A percentile compares a stretch with the other conserved stretches of the same genome.
phyloP scores from a whole-genome alignment of 768 basidiomycete genomes.

The Boletus rubroflammeus region DNA sequence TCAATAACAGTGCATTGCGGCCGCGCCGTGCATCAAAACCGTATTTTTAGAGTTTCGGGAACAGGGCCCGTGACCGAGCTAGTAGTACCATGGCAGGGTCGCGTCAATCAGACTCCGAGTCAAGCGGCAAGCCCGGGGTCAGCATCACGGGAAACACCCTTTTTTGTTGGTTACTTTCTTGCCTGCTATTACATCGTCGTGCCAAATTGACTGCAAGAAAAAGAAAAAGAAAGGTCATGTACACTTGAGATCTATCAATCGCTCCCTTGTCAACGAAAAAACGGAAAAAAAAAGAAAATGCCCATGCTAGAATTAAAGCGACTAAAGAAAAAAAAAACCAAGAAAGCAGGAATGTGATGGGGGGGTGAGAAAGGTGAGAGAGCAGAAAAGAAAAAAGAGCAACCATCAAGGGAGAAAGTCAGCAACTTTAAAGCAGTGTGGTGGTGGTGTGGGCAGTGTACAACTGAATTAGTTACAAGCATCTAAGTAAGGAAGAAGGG shows the following conservation, averaged over 20 bases:
- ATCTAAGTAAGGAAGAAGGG: neutral
- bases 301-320: neutral
- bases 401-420: neutral
- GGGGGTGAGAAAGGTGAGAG: neutral
- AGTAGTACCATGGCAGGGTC: too few species aligned
- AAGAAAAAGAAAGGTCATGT: neutral
- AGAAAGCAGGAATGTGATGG: neutral
- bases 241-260: neutral
- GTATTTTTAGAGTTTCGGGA: too few species aligned
- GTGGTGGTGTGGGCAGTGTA: neutral
- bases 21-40: too few species aligned
- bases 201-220: neutral
- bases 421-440: neutral
- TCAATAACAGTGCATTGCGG: too few species aligned
- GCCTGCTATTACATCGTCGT: neutral
- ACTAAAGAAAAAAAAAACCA: neutral
- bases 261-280: neutral
- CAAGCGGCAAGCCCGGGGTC: too few species aligned
- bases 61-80: too few species aligned
- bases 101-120: too few species aligned
- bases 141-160: neutral
- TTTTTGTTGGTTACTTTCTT: neutral
- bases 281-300: too few species aligned
- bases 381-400: neutral
- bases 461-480: constrained; percentile 11